Conservation (phyloP, 2,329 filamentous ascomycete genomes). For the Penicillium sp. region DNA sequence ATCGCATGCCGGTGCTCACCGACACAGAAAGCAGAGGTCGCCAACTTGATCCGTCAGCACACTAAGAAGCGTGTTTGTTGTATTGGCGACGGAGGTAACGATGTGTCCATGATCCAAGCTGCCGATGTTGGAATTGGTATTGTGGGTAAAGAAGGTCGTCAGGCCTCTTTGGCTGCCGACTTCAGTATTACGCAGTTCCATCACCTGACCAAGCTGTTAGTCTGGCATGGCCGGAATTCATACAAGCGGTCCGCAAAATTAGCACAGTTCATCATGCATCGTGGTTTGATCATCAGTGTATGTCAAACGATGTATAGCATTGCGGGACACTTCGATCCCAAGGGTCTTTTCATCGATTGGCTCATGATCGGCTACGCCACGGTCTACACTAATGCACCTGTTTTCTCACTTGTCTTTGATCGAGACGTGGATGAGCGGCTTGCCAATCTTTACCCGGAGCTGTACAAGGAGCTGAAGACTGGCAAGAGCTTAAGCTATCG, state of each 20-base stretch:
- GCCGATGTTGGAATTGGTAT: constrained; percentile 98
- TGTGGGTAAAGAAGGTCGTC: constrained; percentile 93
- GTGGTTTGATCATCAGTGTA: constrained; percentile 90
- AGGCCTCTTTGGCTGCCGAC: constrained; percentile 92
- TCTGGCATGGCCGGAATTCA: constrained; percentile 97
- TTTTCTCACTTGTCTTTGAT: constrained; percentile 91
- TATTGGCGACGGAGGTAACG: constrained; percentile 97
- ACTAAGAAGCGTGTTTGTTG: constrained; percentile 96
- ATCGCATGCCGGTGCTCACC: constrained; percentile 96
- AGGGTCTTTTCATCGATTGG: constrained; percentile 95
- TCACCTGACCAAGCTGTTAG: constrained; percentile 92
- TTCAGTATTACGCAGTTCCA: constrained; percentile 96
- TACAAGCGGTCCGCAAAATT: constrained; percentile 96
- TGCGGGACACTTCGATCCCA: constrained; percentile 86
- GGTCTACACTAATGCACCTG: constrained; percentile 88
- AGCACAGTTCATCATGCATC: constrained; percentile 96
- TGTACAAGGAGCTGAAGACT: constrained; percentile 95
- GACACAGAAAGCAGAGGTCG: constrained; percentile 94
- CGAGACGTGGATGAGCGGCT: constrained; percentile 92
- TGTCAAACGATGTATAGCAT: constrained; percentile 98
- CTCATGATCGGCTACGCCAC: constrained; percentile 95
- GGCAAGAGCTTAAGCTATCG: constrained; percentile 85
- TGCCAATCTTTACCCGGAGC: constrained; percentile 91
- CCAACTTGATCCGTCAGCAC: constrained; percentile 82
- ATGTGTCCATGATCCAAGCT: constrained; percentile 98